Evolutionary conservation across 2,329 filamentous ascomycete species (phyloP), one percentile per base, ranked within the genome.

Genomic region (Westerdykella sp.): DNA sequence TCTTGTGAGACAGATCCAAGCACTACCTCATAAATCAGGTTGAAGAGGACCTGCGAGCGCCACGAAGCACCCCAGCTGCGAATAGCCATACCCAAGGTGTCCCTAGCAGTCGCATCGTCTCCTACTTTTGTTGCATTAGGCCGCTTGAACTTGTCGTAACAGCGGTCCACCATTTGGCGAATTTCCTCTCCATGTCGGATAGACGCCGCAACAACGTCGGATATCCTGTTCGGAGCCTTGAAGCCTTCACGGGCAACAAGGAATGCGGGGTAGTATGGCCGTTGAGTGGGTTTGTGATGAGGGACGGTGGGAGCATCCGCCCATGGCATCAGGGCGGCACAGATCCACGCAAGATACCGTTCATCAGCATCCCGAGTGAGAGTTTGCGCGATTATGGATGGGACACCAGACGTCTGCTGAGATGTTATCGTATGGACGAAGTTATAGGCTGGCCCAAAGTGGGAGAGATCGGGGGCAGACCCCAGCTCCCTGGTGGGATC

Each of bases 241-340:
- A 95, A 80, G 5, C 88, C 88, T 61, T 94, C 87, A 25, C 84
- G 76, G 5, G 80, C 83, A 5, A 85, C 83, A 23, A 79, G 70
- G 3, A 77, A 76, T 3, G 82, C 76, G 14, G 81, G 73, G 35
- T 60, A 60, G 23, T 54, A 55, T 7, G 62, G 58, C 18, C 53
- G 45, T 34, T 56, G 58, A 5, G 49, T 40, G n/a, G 55, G 53
- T 41, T 66, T 66, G 1, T 83, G 79, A 15, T 76, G 74, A 3
- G 76, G 70, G 63, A 47, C 60, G 47, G 59, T 57, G 6, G 60
- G 74, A 44, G 70, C 71, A 59, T 70, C 80, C 60, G 72, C 70
- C 82, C 87, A 96, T 0, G 90, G 90, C 12, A 80, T 76, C 18
- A 94, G 66, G 5, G 87, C 82, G 2, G 83, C 80, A 15, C 94